Conservation (phyloP, 345 rosid genomes). For the Populus tremula region DNA sequence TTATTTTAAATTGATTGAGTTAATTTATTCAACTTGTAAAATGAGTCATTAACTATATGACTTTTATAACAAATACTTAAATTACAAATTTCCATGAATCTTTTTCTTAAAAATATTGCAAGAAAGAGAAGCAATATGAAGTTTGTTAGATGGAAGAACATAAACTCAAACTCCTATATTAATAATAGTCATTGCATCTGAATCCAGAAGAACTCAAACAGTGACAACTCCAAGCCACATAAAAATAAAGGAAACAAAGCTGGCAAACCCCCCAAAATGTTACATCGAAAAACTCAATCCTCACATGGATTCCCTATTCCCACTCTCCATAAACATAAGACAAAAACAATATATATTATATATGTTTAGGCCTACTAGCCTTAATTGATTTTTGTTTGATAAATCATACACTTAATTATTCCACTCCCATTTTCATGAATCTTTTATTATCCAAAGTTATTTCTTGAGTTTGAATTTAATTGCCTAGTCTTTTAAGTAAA, state of each 20-base stretch:
- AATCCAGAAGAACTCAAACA: slow-evolving; percentile 24
- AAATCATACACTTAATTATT: neutral
- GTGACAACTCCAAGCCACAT: slow-evolving; percentile 39
- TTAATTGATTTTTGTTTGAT: neutral
- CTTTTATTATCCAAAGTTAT: neutral
- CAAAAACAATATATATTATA: neutral
- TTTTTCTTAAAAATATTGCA: no score
- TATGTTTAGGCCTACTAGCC: neutral
- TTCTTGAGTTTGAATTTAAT: neutral
- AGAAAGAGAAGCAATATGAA: neutral
- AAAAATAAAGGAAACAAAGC: slow-evolving; percentile 25
- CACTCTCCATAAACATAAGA: slow-evolving; percentile 10
- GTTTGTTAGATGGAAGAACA: neutral
- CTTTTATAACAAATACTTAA: no score
- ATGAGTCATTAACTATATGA: no score
- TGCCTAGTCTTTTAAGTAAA: neutral
- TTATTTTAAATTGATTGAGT: no score
- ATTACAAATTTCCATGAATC: no score
- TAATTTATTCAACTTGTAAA: no score
- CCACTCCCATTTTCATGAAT: neutral
- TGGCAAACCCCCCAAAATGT: slow-evolving; percentile 29
- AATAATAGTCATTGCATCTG: neutral
- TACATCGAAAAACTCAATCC: slow-evolving; percentile 22
- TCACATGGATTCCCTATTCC: slow-evolving; percentile 57
- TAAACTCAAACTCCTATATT: neutral